phyloP scores from a whole-genome alignment of 768 basidiomycete genomes.

The Psilocybe subaeruginosa region DNA sequence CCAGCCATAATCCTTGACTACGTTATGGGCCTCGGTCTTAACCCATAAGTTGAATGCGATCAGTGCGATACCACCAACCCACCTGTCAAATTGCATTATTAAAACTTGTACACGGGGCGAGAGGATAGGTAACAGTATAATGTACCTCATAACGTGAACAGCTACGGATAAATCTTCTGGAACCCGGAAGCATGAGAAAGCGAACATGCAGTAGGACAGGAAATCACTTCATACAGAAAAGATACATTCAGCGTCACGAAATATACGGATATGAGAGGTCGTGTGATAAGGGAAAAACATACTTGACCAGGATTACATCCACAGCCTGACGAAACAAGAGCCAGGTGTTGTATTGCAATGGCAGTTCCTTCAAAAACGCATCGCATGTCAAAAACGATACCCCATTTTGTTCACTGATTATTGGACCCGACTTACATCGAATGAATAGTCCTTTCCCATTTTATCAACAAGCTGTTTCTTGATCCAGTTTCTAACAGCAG shows the following conservation, averaged over 20 bases:
- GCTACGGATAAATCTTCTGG: conserved; percentile 74
- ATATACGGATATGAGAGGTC: neutral
- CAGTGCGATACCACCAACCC: conserved; percentile 83
- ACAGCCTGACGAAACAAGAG: conserved; percentile 94
- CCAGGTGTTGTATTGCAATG: conserved; percentile 96
- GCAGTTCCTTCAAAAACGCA: conserved; percentile 64
- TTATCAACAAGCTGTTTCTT: conserved; percentile 83
- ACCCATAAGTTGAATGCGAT: conserved; percentile 98
- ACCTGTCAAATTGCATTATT: conserved; percentile 47
- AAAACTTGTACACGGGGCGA: neutral
- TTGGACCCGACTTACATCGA: conserved; percentile 63
- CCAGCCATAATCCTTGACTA: conserved; percentile 99
- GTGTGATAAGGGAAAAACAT: conserved; percentile 28
- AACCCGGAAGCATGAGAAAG: conserved; percentile 89
- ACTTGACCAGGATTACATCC: conserved; percentile 97
- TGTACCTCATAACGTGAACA: conserved; percentile 79
- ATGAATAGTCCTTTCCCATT: conserved; percentile 94
- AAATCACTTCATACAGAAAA: conserved; percentile 69
- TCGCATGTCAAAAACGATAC: conserved; percentile 4
- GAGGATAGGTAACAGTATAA: neutral
- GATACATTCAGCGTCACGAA: neutral
- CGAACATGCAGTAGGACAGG: conserved; percentile 92
- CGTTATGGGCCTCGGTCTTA: conserved; percentile 95
- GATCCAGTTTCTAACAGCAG: conserved; percentile 79
- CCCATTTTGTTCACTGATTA: conserved; percentile 5